Evolutionary conservation across 768 basidiomycete species (phyloP), one percentile per base, ranked within the genome.

Genomic region (Trametes sanguinea): DNA sequence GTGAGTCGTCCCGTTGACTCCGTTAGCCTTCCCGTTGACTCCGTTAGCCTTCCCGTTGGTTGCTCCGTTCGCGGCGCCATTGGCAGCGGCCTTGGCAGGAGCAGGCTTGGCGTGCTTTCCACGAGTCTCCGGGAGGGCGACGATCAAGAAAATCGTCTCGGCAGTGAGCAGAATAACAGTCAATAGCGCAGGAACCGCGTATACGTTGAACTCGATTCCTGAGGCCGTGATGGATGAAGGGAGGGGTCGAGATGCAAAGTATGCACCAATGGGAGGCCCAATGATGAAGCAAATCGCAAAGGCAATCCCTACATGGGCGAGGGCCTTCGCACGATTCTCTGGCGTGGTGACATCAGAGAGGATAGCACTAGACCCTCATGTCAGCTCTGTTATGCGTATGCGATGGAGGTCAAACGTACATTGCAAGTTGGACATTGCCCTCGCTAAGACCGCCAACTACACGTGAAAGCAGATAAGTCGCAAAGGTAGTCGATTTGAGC

Each of bases 391-490:
- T 9, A 39, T 56, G 10, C 61, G 30, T 44, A 16, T 17, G 37
- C 43, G n/a, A 32, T 14, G 40, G 42, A 30, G 29, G 35, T 37
- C 22, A 22, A 22, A 82, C 89, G 67, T 71, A 94, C 94, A 95
- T 95, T 48, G 92, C 90, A 47, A 99, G 80, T 72, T 99, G 96
- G 10, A 98, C 96, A 71, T 99, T 99, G 47, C 96, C 96, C 78
- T 99, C 96, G 69, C 92, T 94, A 8, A 98, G 78, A 3, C 96
- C 96, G 9, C 95, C 95, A 39, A 98, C 86, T 5, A 98, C 80
- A 13, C 96, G 85, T 8, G 95, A 94, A 29, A 95, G 83, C 80
- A 94, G 81, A 72, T 93, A 98, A 0, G 91, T 88, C 1, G 89
- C 90, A 73, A 97, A 98, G 0, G 90, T 86, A 2, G 95, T 95